Percentiles rank a stretch among this genome's conserved stretches.
phyloP scores from a whole-genome alignment of 352 stramenopile genomes.

The Chrysophaeum taylorii region DNA sequence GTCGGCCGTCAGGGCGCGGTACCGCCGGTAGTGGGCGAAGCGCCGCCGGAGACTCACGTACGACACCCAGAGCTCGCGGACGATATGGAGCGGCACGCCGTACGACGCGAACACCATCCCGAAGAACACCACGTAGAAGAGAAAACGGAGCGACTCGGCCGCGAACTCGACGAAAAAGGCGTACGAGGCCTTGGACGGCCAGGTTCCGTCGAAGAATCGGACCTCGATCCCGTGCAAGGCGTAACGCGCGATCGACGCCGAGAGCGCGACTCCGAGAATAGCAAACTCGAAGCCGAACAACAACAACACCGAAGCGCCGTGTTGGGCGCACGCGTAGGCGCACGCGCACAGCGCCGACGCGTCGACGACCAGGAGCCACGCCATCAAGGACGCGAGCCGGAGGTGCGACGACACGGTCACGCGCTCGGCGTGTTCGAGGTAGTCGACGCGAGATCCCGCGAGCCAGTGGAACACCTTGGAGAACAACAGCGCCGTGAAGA shows the following conservation, averaged over 20 bases:
- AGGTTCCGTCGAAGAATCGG: slow-evolving; percentile 25
- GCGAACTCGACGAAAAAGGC: slow-evolving; percentile 90
- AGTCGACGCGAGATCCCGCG: slow-evolving; percentile 50
- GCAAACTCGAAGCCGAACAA: slow-evolving; percentile 94
- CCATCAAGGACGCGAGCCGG: slow-evolving; percentile 71
- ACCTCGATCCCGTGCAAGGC: slow-evolving; percentile 80
- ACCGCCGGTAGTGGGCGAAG: slow-evolving; percentile 59
- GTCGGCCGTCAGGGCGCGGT: slow-evolving; percentile 84
- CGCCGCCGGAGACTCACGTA: slow-evolving; percentile 50
- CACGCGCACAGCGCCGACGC: slow-evolving; percentile 72
- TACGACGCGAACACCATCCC: slow-evolving; percentile 94
- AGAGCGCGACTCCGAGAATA: slow-evolving; percentile 81
- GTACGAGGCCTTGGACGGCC: slow-evolving; percentile 73
- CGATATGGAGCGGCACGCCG: slow-evolving; percentile 90
- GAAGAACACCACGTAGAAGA: slow-evolving; percentile 95
- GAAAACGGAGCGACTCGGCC: slow-evolving; percentile 83
- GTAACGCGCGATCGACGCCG: slow-evolving; percentile 65
- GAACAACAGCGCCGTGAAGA: slow-evolving; percentile 90
- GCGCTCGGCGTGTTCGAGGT: slow-evolving; percentile 74
- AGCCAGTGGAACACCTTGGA: slow-evolving; percentile 78
- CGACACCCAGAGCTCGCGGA: slow-evolving; percentile 88
- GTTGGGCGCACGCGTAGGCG: slow-evolving; percentile 37
- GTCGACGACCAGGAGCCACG: slow-evolving; percentile 68
- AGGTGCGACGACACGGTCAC: slow-evolving; percentile 61
- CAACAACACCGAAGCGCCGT: slow-evolving; percentile 78